Conservation (phyloP, 2,329 filamentous ascomycete species). For the Paraconiothyrium brasiliense region DNA sequence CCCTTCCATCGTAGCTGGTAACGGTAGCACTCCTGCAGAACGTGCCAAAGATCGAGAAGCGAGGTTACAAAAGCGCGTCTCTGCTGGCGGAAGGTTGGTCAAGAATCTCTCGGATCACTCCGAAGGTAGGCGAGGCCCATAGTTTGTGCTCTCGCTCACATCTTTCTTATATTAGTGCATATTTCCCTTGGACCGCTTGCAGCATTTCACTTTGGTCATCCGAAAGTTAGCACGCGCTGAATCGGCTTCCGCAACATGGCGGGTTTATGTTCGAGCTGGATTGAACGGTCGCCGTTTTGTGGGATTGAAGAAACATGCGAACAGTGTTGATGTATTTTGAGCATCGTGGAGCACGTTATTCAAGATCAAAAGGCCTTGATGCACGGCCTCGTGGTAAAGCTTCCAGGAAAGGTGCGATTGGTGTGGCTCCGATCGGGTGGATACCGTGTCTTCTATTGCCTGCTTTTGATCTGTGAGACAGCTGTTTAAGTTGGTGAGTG, state of each 20-base stretch:
- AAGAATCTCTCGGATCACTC: conserved; percentile 40
- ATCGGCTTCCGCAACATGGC: neutral
- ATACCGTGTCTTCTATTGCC: conserved; percentile 12
- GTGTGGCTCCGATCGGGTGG: conserved; percentile 12
- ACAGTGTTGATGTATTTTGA: neutral
- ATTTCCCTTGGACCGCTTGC: conserved; percentile 45
- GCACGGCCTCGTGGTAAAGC: conserved; percentile 13
- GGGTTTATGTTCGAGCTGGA: neutral
- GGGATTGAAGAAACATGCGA: neutral
- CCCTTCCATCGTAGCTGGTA: conserved; percentile 59
- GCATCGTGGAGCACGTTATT: neutral
- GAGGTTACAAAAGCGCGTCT: conserved; percentile 52
- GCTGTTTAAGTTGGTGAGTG: neutral
- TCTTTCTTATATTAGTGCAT: conserved; percentile 44
- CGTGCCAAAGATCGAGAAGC: conserved; percentile 49
- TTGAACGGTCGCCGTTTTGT: conserved; percentile 1
- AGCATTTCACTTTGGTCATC: conserved; percentile 43
- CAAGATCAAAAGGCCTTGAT: conserved; percentile 15
- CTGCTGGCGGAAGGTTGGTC: conserved; percentile 53
- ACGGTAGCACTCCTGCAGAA: conserved; percentile 51
- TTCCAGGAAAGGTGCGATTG: conserved; percentile 12
- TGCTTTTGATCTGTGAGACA: conserved; percentile 11
- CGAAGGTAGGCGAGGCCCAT: conserved; percentile 49
- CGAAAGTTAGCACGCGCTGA: conserved; percentile 31
- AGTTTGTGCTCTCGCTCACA: conserved; percentile 40